phyloP scores from a whole-genome alignment of 768 basidiomycete species.

The Boletus patriciae region DNA sequence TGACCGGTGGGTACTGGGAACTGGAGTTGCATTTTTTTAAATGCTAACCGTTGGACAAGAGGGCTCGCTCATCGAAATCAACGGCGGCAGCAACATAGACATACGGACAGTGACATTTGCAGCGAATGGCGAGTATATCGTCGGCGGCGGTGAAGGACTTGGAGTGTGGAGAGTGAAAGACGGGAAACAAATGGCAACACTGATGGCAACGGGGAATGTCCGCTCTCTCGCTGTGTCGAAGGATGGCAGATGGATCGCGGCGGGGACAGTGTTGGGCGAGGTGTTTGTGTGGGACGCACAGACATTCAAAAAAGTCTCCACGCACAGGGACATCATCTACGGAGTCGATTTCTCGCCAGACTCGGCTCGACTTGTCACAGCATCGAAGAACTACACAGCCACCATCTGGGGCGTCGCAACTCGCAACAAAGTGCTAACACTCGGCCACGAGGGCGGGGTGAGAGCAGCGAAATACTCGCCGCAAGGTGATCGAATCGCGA shows the following conservation, averaged over 20 bases:
- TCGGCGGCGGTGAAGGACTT: background rate
- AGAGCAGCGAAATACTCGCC: background rate
- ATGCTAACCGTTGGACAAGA: background rate
- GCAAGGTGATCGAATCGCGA: background rate
- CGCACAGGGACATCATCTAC: background rate
- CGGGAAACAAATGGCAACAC: too few species aligned
- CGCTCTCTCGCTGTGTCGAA: too few species aligned
- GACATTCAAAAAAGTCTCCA: background rate
- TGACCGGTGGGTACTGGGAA: background rate
- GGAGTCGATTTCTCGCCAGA: background rate
- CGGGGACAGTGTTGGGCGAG: too few species aligned
- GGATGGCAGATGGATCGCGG: too few species aligned
- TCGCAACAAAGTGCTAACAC: background rate
- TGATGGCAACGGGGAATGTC: too few species aligned
- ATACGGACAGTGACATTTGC: background rate
- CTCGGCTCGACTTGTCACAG: background rate
- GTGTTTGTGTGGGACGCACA: background rate
- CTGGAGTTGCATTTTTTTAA: background rate
- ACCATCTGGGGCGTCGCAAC: background rate
- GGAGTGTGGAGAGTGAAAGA: background rate
- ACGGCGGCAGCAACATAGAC: background rate
- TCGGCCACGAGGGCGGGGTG: background rate
- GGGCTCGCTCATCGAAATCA: background rate
- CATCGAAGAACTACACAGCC: background rate
- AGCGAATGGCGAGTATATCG: background rate